phyloP scores from a whole-genome alignment of 192 early-diverging fungal genomes.

The Piromyces sp. region DNA sequence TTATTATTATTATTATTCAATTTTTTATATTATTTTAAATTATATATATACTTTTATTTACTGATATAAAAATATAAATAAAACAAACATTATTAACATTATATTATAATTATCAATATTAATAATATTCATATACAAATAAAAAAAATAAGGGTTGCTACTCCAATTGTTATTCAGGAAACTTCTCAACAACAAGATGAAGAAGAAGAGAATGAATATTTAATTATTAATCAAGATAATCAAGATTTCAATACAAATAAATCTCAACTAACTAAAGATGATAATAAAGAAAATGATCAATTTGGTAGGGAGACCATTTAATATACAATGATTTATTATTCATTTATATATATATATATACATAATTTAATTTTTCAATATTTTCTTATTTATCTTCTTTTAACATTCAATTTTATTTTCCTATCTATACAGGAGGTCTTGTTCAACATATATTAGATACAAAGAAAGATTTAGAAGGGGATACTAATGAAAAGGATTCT shows the following conservation, averaged over 20 bases:
- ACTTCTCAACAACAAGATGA: slow-evolving; percentile 11
- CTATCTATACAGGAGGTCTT: slow-evolving; percentile 15
- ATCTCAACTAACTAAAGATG: background rate
- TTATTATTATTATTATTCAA: no score
- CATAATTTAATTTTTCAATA: no score
- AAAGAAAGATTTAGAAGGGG: slow-evolving; percentile 21
- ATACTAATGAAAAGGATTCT: slow-evolving; percentile 1
- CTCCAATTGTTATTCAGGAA: slow-evolving; percentile 20
- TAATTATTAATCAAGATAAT: slow-evolving; percentile 15
- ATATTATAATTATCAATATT: slow-evolving; percentile 1
- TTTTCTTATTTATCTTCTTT: no score
- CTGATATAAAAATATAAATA: no score
- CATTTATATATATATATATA: no score
- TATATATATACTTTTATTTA: no score
- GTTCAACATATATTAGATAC: slow-evolving; percentile 28
- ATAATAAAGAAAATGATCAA: slow-evolving; percentile 10
- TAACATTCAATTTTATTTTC: no score
- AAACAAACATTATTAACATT: no score
- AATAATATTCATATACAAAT: slow-evolving; percentile 5
- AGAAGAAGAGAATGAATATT: slow-evolving; percentile 23
- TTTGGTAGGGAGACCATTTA: no score
- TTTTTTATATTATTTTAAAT: no score
- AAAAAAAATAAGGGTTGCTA: slow-evolving; percentile 1
- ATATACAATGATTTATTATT: no score
- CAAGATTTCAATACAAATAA: background rate